Evolutionary conservation across 2,329 filamentous ascomycete genomes (phyloP), one percentile per base, ranked within the genome.

Genomic region (Colletotrichum viniferum): DNA sequence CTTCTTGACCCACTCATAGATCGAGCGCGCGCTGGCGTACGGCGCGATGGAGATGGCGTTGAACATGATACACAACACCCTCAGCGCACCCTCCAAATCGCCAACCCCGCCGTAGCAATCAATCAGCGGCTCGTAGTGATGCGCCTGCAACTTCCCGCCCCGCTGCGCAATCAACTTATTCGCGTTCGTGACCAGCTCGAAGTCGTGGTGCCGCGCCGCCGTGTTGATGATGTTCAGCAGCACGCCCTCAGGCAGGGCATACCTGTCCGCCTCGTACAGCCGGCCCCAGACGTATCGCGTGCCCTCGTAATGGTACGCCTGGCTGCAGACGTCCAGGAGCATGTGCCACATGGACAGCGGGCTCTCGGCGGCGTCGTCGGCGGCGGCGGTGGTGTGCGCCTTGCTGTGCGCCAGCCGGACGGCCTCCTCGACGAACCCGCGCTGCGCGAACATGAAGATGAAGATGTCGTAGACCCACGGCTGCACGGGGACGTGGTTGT

Each of bases 91-190:
- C 28, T 86, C 84, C 9, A 96, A 80, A 77, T 97, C 92, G 3
- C 88, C 87, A 5, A 82, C 80, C 5, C 86, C 85, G 13, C 92
- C 87, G 80, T 97, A 95, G 5, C 94, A 90, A 73, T 95, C 92
- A 8, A 96, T 86, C 32, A 98, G 88, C 32, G 93, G 89, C 82
- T 97, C 95, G 83, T 97, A 98, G 81, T 98, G 95, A 77, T 94
- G 88, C 7, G 89, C 84, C 10, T 88, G 86, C 48, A 96, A 87
- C 55, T 89, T 87, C 2, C 90, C 88, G 16, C 88, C 88, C 28
- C 92, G 89, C 10, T 89, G 86, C 6, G 89, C 88, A 21, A 96
- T 88, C 68, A 92, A 85, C 28, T 92, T 89, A 76, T 98, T 91
- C 34, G 94, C 94, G 34, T 93, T 90, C 7, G 92, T 92, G 2